A percentile compares a stretch with the other conserved stretches of the same genome.
Conservation (phyloP, 2,329 filamentous ascomycete species). For the Nothopassalora personata region DNA sequence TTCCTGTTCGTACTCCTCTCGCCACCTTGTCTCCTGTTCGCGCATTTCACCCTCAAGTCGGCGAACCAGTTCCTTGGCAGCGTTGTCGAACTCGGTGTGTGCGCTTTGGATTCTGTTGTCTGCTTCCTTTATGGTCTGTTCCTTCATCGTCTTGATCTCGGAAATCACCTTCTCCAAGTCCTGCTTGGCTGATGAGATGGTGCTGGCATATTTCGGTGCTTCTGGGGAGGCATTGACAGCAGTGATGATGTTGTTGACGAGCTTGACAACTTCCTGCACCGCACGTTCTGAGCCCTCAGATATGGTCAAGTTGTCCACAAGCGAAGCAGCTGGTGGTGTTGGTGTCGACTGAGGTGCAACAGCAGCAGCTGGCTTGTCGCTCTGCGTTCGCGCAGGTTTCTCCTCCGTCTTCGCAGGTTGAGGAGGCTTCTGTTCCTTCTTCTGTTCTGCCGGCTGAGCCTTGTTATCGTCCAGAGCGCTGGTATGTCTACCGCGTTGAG, state of each 20-base stretch:
- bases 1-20: slow-evolving; percentile 82
- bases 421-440: slow-evolving; percentile 14
- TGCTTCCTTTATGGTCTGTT: slow-evolving; percentile 62
- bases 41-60: slow-evolving; percentile 81
- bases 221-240: slow-evolving; percentile 85
- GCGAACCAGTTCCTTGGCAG: slow-evolving; percentile 78
- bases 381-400: slow-evolving; percentile 18
- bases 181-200: slow-evolving; percentile 78
- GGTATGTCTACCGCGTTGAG: slow-evolving; percentile 52
- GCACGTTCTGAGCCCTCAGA: slow-evolving; percentile 75
- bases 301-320: slow-evolving; percentile 72
- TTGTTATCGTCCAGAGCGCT: slow-evolving; percentile 53
- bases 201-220: slow-evolving; percentile 67
- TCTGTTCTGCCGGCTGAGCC: slow-evolving; percentile 36
- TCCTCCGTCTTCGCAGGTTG: slow-evolving; percentile 8
- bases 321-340: slow-evolving; percentile 43
- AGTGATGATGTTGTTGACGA: slow-evolving; percentile 92
- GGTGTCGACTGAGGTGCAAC: slow-evolving; percentile 22
- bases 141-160: slow-evolving; percentile 71
- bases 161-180: slow-evolving; percentile 72
- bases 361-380: slow-evolving; percentile 12
- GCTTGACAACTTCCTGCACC: slow-evolving; percentile 88
- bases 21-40: slow-evolving; percentile 75
- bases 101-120: slow-evolving; percentile 67
- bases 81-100: slow-evolving; percentile 75